These are phyloP conservation scores for Candida dubliniensis DNA, from an alignment of 1,139 yeast species.

Conservation along the genomic window DNA sequence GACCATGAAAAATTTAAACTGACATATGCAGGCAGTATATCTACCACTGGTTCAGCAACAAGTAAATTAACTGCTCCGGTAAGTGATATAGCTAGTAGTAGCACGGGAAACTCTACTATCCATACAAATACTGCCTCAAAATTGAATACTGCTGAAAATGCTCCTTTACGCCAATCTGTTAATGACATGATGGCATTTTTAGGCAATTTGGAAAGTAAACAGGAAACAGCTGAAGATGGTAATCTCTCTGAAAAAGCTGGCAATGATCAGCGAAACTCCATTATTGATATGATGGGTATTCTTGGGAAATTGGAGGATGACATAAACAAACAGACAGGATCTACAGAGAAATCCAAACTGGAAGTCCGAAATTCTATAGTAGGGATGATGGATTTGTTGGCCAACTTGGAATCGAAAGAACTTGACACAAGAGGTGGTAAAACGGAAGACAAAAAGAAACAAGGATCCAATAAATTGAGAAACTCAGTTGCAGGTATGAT, in stretches of 20 bases:
- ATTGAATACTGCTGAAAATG: neutral
- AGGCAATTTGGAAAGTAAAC: conserved; percentile 15
- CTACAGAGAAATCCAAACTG: conserved; percentile 1
- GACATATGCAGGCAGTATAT: neutral
- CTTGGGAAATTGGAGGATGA: conserved; percentile 14
- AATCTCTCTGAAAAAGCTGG: neutral
- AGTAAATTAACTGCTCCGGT: neutral
- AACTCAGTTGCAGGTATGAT: conserved; percentile 20
- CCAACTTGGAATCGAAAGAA: conserved; percentile 10
- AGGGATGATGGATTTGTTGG: conserved; percentile 21
- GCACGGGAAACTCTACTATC: neutral
- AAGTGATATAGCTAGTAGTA: conserved; percentile 1
- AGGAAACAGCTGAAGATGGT: neutral
- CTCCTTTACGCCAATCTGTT: conserved; percentile 16
- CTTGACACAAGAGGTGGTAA: neutral
- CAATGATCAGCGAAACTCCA: neutral
- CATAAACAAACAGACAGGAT: neutral
- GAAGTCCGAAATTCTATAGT: conserved; percentile 18
- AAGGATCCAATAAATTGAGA: conserved; percentile 12
- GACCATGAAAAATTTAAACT: conserved; percentile 6
- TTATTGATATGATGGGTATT: conserved; percentile 19
- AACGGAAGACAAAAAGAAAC: neutral
- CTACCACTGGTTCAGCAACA: neutral
- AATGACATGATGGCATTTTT: conserved; percentile 21
- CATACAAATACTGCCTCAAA: neutral